Evolutionary conservation across 306 rosid species (phyloP).

Genomic region (barrel medic (Medicago truncatula)): MtrunA17r5.0-ANR NC_053049.1:30608001-30608500

Average conservation of each 20-base stretch:
- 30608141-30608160: constrained; percentile 12
- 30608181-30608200: constrained; percentile 52
- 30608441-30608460: constrained; percentile 67
- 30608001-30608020: constrained; percentile 6
- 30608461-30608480: constrained; percentile 84
- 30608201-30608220: constrained; percentile 43
- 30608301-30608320: constrained; percentile 72
- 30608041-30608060: neutral
- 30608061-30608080: neutral
- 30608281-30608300: constrained; percentile 64
- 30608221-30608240: constrained; percentile 35
- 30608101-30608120: constrained; percentile 33
- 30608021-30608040: neutral
- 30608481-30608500: constrained; percentile 59
- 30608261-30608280: constrained; percentile 50
- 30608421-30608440: constrained; percentile 61
- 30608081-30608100: constrained; percentile 27
- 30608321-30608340: constrained; percentile 69
- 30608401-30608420: constrained; percentile 71
- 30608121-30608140: constrained; percentile 13
- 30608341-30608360: neutral
- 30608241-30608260: constrained; percentile 40
- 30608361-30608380: constrained; percentile 21
- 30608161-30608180: neutral
- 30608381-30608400: constrained; percentile 11